These are phyloP conservation scores for Colletotrichum karsti DNA, from an alignment of 2,329 filamentous ascomycete species.

Conservation along the genomic window DNA sequence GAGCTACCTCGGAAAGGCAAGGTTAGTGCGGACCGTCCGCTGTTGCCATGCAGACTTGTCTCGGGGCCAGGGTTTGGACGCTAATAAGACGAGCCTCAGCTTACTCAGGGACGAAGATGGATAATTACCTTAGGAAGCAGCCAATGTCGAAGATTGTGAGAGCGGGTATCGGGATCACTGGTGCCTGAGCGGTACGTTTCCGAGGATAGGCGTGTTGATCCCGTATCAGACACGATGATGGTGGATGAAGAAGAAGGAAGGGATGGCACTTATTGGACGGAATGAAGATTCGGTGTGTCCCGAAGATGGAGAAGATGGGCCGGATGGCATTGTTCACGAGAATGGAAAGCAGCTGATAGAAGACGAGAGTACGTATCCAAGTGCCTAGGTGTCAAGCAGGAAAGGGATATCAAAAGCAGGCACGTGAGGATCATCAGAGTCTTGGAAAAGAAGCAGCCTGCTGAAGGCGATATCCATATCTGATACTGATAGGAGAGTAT, in stretches of 20 bases:
- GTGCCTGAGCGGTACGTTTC: neutral
- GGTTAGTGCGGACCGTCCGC: neutral
- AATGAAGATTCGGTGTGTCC: neutral
- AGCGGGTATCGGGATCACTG: neutral
- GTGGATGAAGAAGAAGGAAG: neutral
- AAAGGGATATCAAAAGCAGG: neutral
- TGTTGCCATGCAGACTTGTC: neutral
- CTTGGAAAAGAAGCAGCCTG: neutral
- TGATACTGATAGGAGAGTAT: too few relatives aligned
- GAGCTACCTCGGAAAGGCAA: neutral
- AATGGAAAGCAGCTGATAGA: neutral
- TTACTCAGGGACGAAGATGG: constrained; percentile 7
- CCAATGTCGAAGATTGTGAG: constrained; percentile 5
- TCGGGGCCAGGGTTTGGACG: neutral
- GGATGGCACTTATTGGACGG: neutral
- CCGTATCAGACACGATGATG: neutral
- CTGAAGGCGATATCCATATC: neutral
- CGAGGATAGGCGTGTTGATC: neutral
- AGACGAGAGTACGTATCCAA: neutral
- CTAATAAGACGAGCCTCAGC: constrained; percentile 10
- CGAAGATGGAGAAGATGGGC: neutral
- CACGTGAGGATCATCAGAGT: neutral
- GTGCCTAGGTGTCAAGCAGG: neutral
- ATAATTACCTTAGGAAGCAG: neutral
- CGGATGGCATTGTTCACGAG: neutral